A percentile compares a stretch with the other conserved stretches of the same genome.
phyloP scores from a whole-genome alignment of 495 filamentous ascomycete species.

The Daldinia concentrica region DNA sequence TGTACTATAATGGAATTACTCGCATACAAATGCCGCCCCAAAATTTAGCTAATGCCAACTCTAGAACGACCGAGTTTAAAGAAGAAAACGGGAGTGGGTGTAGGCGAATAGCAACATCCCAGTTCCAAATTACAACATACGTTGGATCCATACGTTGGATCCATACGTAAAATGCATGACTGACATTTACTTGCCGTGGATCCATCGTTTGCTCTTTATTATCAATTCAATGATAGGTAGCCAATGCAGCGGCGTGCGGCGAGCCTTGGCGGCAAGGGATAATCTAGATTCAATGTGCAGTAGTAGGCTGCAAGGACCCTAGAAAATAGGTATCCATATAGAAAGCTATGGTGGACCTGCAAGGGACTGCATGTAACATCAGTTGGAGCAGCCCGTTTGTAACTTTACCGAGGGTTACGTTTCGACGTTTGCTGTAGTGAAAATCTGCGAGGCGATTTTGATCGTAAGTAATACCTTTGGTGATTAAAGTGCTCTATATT shows the following conservation, averaged over 20 bases:
- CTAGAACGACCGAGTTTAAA: background rate
- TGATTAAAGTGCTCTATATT: background rate
- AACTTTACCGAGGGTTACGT: background rate
- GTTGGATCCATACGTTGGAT: conserved; percentile 4
- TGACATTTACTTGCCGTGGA: background rate
- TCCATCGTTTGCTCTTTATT: conserved; percentile 16
- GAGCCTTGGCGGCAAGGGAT: conserved; percentile 36
- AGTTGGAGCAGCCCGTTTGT: background rate
- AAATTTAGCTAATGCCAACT: conserved; percentile 33
- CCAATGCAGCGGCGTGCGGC: background rate
- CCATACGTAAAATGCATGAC: conserved; percentile 1
- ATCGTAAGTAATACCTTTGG: background rate
- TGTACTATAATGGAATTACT: too few species aligned
- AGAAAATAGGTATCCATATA: conserved; percentile 14
- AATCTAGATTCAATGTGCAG: conserved; percentile 29
- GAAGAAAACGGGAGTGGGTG: background rate
- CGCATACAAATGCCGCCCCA: background rate
- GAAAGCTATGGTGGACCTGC: conserved; percentile 14
- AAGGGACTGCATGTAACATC: conserved; percentile 34
- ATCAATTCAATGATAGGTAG: conserved; percentile 8
- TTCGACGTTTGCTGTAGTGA: background rate
- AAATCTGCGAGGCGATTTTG: background rate
- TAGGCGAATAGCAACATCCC: conserved; percentile 23
- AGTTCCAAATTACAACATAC: conserved; percentile 17
- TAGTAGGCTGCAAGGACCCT: conserved; percentile 25